Base-by-base conservation (phyloP, 495 filamentous ascomycete species). In the Penicillium steckii region DNA sequence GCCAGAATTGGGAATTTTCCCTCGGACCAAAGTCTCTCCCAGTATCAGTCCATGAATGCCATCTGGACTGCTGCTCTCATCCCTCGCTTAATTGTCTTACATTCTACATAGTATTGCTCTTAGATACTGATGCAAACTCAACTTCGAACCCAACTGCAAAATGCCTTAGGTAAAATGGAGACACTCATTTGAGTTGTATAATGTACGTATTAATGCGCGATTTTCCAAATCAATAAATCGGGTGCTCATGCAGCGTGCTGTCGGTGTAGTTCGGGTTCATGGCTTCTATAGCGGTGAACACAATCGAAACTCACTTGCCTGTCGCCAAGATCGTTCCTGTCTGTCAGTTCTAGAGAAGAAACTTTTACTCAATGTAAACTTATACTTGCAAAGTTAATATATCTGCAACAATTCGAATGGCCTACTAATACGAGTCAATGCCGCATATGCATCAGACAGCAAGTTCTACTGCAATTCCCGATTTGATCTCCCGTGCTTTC, bases 211-310 rank as follows among this genome's bases (percentile, higher is more conserved):
- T 23, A 22, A 9, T 41, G 38, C 38, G 38, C 19, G 38, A 41
- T 22, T 41, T 40, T 41, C 18, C 23, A 3, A 41, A 41, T 21
- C 21, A 23, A 10, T 41, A 23, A 41, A 23, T 41, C 21, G 38
- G 38, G 38, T 41, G 38, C 21, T 19, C 18, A 41, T 41, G 38
- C 38, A 41, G 7, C 3, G 12, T 23, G 38, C 18, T 41, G 19
- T 23, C 38, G 38, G 38, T 41, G 38, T 41, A 41, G 19, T 22
- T 22, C 38, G 38, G 38, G 3, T 8, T 22, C 18, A 37, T 37
- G 38, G 38, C 18, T 41, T 41, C 38, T 41, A 41, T 41, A 41
- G 38, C 38, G 38, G 38, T 41, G 38, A 41, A 41, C 38, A 41
- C 7, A 22, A 13, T 23, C 19, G 38, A 41, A 22, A 7, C 33